Evolutionary conservation across 495 filamentous ascomycete species (phyloP).

Genomic region (Penicillium canescens): DNA sequence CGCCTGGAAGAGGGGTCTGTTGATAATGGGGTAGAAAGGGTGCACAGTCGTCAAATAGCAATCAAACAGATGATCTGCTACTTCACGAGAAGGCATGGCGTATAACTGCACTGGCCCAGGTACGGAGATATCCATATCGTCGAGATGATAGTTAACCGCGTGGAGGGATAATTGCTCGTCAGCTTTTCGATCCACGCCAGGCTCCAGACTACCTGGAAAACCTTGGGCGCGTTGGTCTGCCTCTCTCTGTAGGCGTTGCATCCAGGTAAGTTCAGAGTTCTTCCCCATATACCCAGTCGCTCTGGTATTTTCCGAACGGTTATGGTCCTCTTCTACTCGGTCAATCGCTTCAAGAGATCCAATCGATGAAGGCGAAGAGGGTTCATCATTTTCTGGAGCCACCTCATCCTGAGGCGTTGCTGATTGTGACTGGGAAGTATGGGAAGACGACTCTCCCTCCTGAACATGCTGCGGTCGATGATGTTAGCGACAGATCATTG

Average conservation of each 20-base stretch:
- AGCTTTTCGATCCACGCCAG: conserved; percentile 26
- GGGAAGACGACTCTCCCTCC: conserved; percentile 27
- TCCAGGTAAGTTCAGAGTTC: conserved; percentile 65
- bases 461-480: conserved; percentile 13
- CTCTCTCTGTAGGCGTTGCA: conserved; percentile 49
- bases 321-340: conserved; percentile 60
- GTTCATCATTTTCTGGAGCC: conserved; percentile 11
- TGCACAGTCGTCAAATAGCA: conserved; percentile 62
- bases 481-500: background rate
- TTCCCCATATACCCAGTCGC: conserved; percentile 66
- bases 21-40: conserved; percentile 61
- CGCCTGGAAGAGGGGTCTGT: conserved; percentile 43
- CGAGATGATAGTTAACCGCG: conserved; percentile 58
- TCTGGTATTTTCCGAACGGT: conserved; percentile 47
- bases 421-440: conserved; percentile 33
- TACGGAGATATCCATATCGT: conserved; percentile 54
- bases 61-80: conserved; percentile 56
- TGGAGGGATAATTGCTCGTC: conserved; percentile 33
- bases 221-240: conserved; percentile 35
- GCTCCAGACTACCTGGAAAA: conserved; percentile 33
- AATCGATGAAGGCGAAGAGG: conserved; percentile 47
- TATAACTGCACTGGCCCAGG: conserved; percentile 51
- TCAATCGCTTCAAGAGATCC: conserved; percentile 64
- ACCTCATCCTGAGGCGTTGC: conserved; percentile 36
- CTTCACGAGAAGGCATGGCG: conserved; percentile 51